These are phyloP conservation scores for Neofusicoccum laricinum DNA, from an alignment of 2,329 filamentous ascomycete species.

Conservation along the genomic window DNA sequence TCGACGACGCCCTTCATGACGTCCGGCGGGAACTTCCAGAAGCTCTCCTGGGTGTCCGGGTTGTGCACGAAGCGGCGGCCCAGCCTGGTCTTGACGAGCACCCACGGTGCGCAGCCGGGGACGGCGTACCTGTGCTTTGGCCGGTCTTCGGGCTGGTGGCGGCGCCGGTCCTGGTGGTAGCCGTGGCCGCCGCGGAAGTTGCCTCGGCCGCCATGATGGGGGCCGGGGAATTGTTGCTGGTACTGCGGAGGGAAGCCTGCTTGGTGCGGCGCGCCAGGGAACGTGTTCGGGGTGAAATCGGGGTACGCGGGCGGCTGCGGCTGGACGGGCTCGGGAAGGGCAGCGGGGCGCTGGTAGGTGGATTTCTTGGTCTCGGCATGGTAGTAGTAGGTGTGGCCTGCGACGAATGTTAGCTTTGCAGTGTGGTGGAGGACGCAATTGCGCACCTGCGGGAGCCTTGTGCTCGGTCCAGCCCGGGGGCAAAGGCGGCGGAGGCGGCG, in stretches of 20 bases:
- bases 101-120: constrained; percentile 80
- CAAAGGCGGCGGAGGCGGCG: constrained; percentile 53
- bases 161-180: constrained; percentile 56
- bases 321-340: constrained; percentile 22
- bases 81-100: constrained; percentile 89
- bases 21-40: constrained; percentile 91
- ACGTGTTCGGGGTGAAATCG: not conserved
- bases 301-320: constrained; percentile 6
- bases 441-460: constrained; percentile 70
- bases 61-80: constrained; percentile 91
- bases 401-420: constrained; percentile 20
- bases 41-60: constrained; percentile 77
- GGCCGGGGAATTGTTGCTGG: constrained; percentile 22
- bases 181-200: constrained; percentile 50
- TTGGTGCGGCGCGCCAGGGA: constrained; percentile 31
- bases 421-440: constrained; percentile 17
- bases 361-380: constrained; percentile 78
- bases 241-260: constrained; percentile 49
- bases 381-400: constrained; percentile 83
- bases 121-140: constrained; percentile 78
- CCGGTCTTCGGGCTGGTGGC: constrained; percentile 69
- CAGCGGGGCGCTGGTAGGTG: constrained; percentile 72
- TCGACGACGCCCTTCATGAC: constrained; percentile 71
- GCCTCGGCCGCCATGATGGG: constrained; percentile 38
- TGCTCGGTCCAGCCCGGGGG: constrained; percentile 89